A percentile compares a stretch with the other conserved stretches of the same genome.
Evolutionary conservation across 2,329 filamentous ascomycete genomes (phyloP).

Genomic region (Mollisia scopiformis): DNA sequence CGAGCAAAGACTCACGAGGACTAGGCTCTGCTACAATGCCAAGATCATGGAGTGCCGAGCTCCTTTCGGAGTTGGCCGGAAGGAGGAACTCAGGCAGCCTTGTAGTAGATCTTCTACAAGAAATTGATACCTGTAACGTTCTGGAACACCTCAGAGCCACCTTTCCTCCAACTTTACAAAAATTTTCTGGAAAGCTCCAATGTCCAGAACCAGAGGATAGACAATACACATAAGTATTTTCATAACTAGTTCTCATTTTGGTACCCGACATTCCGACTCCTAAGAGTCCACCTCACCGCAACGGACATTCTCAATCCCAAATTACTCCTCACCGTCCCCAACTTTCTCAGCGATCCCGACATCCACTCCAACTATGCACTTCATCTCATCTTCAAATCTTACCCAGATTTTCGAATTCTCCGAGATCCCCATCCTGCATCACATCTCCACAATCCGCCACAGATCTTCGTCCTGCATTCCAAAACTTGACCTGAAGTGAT

Average conservation of each 20-base stretch:
- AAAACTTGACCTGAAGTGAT: not conserved
- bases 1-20: no score
- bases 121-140: not conserved
- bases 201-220: not conserved
- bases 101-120: not conserved
- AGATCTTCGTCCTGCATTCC: not conserved
- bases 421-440: not conserved
- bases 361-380: not conserved
- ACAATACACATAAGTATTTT: no score
- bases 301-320: no score
- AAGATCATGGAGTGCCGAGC: not conserved
- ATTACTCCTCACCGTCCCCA: no score
- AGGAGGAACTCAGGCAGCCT: not conserved
- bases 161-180: not conserved
- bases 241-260: no score
- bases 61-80: not conserved
- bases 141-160: not conserved
- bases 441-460: not conserved
- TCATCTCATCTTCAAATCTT: not conserved
- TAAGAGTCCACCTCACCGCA: no score
- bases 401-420: not conserved
- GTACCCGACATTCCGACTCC: no score
- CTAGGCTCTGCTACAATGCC: no score
- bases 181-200: not conserved
- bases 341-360: not conserved